These are phyloP conservation scores for Rhodocollybia butyracea DNA, from an alignment of 768 basidiomycete species.

Conservation along the genomic window DNA sequence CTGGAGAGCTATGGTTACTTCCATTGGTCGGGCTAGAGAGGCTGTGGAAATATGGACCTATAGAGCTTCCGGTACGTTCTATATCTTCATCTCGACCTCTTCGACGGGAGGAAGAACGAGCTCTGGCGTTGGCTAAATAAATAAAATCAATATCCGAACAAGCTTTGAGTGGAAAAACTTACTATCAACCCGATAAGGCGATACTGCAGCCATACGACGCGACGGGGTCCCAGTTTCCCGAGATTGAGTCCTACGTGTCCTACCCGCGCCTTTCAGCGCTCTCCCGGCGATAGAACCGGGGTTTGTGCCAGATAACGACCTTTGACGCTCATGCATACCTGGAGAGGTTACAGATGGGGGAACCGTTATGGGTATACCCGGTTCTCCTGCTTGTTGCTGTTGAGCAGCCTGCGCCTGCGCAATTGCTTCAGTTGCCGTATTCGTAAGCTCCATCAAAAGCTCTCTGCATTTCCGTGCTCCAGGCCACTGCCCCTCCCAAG, in stretches of 20 bases:
- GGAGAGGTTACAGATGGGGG: constrained; percentile 25
- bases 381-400: constrained; percentile 14
- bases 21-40: constrained; percentile 54
- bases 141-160: constrained; percentile 13
- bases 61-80: constrained; percentile 32
- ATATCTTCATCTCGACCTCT: constrained; percentile 61
- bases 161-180: constrained; percentile 25
- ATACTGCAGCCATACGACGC: constrained; percentile 55
- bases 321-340: constrained; percentile 47
- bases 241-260: constrained; percentile 53
- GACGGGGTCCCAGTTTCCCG: constrained; percentile 50
- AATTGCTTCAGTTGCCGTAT: constrained; percentile 68
- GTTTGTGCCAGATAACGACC: constrained; percentile 46
- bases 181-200: constrained; percentile 67
- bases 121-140: constrained; percentile 55
- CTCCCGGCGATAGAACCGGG: constrained; percentile 34
- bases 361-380: constrained; percentile 21
- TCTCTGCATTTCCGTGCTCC: constrained; percentile 87
- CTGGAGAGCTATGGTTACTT: constrained; percentile 75
- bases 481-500: constrained; percentile 86
- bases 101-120: constrained; percentile 73
- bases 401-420: constrained; percentile 24
- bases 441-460: constrained; percentile 65
- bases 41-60: constrained; percentile 46
- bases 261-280: constrained; percentile 45